These are phyloP conservation scores for Phytophthora citricola DNA, from an alignment of 352 stramenopile genomes.

Conservation along the genomic window DNA sequence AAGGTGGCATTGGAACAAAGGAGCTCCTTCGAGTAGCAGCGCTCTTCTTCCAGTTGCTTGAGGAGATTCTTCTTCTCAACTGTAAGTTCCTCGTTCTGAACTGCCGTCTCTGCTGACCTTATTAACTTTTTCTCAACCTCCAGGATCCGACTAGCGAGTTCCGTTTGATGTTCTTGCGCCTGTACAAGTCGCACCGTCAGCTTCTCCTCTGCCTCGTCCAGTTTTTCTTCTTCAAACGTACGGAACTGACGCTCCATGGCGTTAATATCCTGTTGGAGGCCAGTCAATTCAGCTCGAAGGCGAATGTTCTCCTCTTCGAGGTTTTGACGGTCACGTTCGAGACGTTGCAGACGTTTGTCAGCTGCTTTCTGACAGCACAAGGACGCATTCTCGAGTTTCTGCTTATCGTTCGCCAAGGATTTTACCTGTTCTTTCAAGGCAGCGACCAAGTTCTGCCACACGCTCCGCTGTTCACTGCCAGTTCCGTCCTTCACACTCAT, in stretches of 20 bases:
- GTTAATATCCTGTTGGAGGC: constrained; percentile 10
- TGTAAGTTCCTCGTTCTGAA: constrained; percentile 6
- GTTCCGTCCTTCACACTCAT: neutral
- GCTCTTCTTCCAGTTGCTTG: constrained; percentile 23
- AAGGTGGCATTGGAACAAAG: constrained; percentile 5
- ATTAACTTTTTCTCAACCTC: constrained; percentile 20
- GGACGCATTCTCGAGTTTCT: constrained; percentile 26
- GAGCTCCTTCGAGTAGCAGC: constrained; percentile 6
- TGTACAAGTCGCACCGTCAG: constrained; percentile 5
- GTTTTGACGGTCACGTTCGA: constrained; percentile 18
- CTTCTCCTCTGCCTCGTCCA: constrained; percentile 7
- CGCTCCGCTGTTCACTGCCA: constrained; percentile 8
- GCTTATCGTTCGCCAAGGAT: constrained; percentile 12
- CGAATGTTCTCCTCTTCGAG: constrained; percentile 23
- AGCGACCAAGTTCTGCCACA: constrained; percentile 7
- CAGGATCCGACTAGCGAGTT: constrained; percentile 8
- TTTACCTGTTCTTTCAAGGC: constrained; percentile 25
- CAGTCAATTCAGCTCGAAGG: constrained; percentile 21
- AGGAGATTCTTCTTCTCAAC: constrained; percentile 14
- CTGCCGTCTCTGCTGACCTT: neutral
- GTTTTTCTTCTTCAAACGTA: constrained; percentile 11
- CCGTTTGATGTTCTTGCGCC: constrained; percentile 13
- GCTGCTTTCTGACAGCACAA: constrained; percentile 25
- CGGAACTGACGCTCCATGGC: constrained; percentile 10
- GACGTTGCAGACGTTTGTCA: constrained; percentile 17